Percentiles rank a stretch among this genome's conserved stretches.
Evolutionary conservation across 768 basidiomycete species (phyloP).

Genomic region (Lentinula lateritia): DNA sequence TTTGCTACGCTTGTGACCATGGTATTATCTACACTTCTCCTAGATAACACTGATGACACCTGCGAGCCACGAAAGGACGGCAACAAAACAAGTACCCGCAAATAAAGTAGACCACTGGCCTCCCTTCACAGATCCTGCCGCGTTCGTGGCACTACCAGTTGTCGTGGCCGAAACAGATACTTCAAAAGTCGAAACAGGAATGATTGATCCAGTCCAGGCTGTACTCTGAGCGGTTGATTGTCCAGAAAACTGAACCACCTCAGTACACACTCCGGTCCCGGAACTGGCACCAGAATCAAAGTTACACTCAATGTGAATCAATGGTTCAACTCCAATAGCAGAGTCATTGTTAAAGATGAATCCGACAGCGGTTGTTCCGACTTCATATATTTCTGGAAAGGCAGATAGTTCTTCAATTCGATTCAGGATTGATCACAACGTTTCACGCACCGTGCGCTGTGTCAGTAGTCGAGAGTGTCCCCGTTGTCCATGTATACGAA

Average conservation of each 20-base stretch:
- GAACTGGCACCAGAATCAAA: neutral
- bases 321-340: neutral
- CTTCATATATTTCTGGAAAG: neutral
- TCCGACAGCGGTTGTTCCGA: neutral
- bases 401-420: neutral
- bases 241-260: neutral
- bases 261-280: neutral
- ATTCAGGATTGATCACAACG: neutral
- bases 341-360: neutral
- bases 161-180: neutral
- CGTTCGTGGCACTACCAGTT: neutral
- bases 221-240: neutral
- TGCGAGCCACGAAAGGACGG: too few relatives aligned
- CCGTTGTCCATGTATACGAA: neutral
- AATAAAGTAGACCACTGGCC: too few relatives aligned
- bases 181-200: neutral
- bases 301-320: neutral
- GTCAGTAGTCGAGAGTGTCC: neutral
- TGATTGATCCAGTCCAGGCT: neutral
- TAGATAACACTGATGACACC: too few relatives aligned
- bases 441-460: neutral
- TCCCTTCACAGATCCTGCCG: neutral
- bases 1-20: too few relatives aligned
- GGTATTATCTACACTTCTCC: too few relatives aligned
- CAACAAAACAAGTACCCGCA: too few relatives aligned